Evolutionary conservation across 805 yeast genomes (phyloP).

Genomic region (Starmerella vaccinii): DNA sequence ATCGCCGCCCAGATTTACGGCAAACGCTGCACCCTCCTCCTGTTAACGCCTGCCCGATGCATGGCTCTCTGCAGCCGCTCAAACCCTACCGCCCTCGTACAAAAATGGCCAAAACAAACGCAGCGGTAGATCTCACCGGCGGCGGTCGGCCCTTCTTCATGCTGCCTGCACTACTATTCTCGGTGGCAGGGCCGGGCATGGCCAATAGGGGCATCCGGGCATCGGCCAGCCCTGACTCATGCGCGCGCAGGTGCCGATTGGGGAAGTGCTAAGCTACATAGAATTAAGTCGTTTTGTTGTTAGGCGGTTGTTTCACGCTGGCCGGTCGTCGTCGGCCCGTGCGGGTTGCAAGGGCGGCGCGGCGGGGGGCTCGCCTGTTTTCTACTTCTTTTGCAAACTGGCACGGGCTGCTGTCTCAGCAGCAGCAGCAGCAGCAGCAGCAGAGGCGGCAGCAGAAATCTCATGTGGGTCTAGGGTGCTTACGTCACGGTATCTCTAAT

Average conservation of each 20-base stretch:
- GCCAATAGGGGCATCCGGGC: not conserved
- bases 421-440: not conserved
- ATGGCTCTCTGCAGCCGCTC: constrained; percentile 2
- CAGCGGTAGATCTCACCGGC: constrained; percentile 4
- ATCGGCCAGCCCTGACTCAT: too few species aligned
- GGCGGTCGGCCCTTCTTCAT: constrained; percentile 1
- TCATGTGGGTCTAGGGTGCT: not conserved
- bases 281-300: too few species aligned
- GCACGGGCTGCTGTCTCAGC: too few species aligned
- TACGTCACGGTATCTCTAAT: constrained; percentile 1
- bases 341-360: too few species aligned
- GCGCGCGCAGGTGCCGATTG: too few species aligned
- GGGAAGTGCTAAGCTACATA: too few species aligned
- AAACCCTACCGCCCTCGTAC: not conserved
- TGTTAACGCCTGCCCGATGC: constrained; percentile 1
- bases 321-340: too few species aligned
- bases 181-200: not conserved
- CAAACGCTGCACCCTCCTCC: not conserved
- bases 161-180: not conserved
- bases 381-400: too few species aligned
- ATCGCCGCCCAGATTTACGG: not conserved
- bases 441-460: constrained; percentile 2
- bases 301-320: too few species aligned
- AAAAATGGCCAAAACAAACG: constrained; percentile 7
- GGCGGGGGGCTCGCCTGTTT: too few species aligned